Base-by-base conservation (phyloP, 441 rosid genomes). In the Gossypium gossypioides region DNA sequence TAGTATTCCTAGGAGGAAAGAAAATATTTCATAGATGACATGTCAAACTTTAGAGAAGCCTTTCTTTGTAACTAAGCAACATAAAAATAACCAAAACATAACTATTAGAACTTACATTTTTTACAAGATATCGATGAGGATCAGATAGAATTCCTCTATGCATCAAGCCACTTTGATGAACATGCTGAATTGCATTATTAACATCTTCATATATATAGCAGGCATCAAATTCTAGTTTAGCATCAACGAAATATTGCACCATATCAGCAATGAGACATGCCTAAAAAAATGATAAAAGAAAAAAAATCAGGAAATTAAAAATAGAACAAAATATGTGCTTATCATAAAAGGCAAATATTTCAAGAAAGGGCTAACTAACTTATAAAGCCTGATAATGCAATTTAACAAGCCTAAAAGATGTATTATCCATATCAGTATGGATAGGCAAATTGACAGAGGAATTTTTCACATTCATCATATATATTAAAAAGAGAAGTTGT, bases 191-290 rank as follows among this genome's bases (percentile, higher is more conserved):
- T 81, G 97, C 97, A 72, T 79, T 85, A 75, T 91, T 86, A 19
- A 95, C 99, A 82, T 95, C 99, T 78, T 95, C 85, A 84, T 92
- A 95, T 64, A 95, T 88, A 86, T 91, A 88, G 25, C 90, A 84
- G 25, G 99, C 82, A 83, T 95, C 97, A 75, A 95, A 95, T 72
- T 95, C 99, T 76, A 95, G 90, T 83, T 88, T 89, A 12, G 97
- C 97, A 75, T 95, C 96, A 5, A 91, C 96, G 76, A 92, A 92
- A 79, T 86, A 82, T 70, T 95, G 99, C 67, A 95, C 97, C 68
- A 95, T 79, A 79, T 95, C 99, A 69, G 97, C 99, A 75, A 92
- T 88, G 69, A 95, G 97, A 80, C 97, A 95, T 0, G 97, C 90
- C 97, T 95, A 79, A 59, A 82, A 82, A 15, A 73, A 76, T 7